phyloP scores from a whole-genome alignment of 1,139 yeast genomes.

The Suhomyces bokatorum region DNA sequence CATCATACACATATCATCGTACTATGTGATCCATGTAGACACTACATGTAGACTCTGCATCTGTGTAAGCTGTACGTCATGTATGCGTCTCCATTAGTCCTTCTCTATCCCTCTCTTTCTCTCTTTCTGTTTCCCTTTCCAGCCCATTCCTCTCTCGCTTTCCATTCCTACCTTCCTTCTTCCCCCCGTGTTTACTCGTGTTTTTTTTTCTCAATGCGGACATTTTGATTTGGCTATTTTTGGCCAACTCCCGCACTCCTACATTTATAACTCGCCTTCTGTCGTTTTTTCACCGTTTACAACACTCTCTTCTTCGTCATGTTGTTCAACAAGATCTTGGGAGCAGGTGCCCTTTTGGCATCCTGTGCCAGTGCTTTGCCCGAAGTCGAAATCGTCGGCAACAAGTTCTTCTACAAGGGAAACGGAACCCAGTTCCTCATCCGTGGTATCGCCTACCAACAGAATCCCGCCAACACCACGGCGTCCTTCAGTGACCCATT shows the following conservation, averaged over 20 bases:
- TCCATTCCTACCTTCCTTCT: too few species aligned
- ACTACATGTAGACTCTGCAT: too few species aligned
- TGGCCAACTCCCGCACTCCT: conserved; percentile 1
- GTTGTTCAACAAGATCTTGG: conserved; percentile 49
- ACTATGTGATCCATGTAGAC: too few species aligned
- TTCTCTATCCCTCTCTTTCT: too few species aligned
- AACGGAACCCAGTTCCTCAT: conserved; percentile 82
- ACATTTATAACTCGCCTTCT: conserved; percentile 4
- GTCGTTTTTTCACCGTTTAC: neutral
- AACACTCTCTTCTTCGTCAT: conserved; percentile 22
- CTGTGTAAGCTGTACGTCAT: too few species aligned
- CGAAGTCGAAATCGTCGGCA: conserved; percentile 61
- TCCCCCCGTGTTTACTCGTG: conserved; percentile 9
- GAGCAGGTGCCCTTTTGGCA: conserved; percentile 38
- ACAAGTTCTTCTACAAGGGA: conserved; percentile 75
- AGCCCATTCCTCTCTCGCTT: too few species aligned
- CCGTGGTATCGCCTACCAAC: conserved; percentile 78
- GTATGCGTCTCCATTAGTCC: too few species aligned
- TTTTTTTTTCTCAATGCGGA: conserved; percentile 8
- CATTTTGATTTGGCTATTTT: conserved; percentile 7
- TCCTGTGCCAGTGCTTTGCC: conserved; percentile 41
- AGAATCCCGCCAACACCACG: conserved; percentile 56
- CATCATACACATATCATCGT: too few species aligned
- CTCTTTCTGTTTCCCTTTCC: neutral
- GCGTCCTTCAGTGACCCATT: conserved; percentile 25